Evolutionary conservation across 2,329 filamentous ascomycete genomes (phyloP).

Genomic region (Trichophaea hybrida): DNA sequence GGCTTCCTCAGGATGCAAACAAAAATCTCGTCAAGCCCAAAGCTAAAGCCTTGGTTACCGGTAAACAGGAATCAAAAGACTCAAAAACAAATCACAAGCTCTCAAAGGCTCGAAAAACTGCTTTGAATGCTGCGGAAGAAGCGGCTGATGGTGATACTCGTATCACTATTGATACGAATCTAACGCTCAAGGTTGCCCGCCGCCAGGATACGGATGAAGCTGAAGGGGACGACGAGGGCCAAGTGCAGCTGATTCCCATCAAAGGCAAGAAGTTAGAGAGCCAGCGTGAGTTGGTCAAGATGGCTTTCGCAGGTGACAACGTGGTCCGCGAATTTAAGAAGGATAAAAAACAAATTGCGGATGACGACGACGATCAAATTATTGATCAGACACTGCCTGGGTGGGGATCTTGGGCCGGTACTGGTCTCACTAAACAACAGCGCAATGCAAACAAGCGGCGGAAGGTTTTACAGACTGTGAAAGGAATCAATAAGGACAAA

Average conservation of each 20-base stretch:
- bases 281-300: slow-evolving; percentile 49
- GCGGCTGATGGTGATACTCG: slow-evolving; percentile 26
- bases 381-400: slow-evolving; percentile 77
- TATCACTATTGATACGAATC: slow-evolving; percentile 15
- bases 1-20: slow-evolving; percentile 10
- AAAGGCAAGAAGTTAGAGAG: slow-evolving; percentile 4
- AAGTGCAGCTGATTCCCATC: slow-evolving; percentile 42
- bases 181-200: slow-evolving; percentile 19
- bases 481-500: slow-evolving; percentile 61
- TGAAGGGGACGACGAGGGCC: slow-evolving; percentile 36
- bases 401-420: slow-evolving; percentile 86
- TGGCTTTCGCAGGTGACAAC: slow-evolving; percentile 78
- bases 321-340: slow-evolving; percentile 64
- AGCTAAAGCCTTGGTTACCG: slow-evolving; percentile 7
- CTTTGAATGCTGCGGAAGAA: slow-evolving; percentile 21
- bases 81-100: slow-evolving; percentile 28
- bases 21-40: slow-evolving; percentile 11
- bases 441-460: slow-evolving; percentile 29
- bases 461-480: slow-evolving; percentile 47
- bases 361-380: slow-evolving; percentile 69
- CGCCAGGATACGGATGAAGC: slow-evolving; percentile 26
- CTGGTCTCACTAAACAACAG: slow-evolving; percentile 41
- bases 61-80: slow-evolving; percentile 28
- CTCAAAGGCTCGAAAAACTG: slow-evolving; percentile 28
- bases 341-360: slow-evolving; percentile 59